Percentiles rank a stretch among this genome's conserved stretches.
Conservation (phyloP, 1,284 basidiomycete species). For the Phylloboletellus chloephorus region DNA sequence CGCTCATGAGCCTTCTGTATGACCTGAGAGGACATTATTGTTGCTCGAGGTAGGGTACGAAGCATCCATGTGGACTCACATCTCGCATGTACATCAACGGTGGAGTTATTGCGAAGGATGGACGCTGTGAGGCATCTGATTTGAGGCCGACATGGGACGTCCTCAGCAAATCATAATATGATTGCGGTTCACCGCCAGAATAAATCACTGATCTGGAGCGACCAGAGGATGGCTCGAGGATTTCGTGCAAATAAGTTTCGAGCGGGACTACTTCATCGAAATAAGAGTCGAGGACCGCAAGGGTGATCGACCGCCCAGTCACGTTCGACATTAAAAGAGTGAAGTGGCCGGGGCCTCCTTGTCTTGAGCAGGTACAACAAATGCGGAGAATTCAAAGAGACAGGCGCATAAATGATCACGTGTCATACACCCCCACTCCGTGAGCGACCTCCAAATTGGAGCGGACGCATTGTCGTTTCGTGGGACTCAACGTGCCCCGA, state of each 20-base stretch:
- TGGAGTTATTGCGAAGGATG: slow-evolving; percentile 29
- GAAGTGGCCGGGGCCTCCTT: not conserved
- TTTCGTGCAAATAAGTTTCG: slow-evolving; percentile 39
- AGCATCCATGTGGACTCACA: slow-evolving; percentile 32
- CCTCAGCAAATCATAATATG: slow-evolving; percentile 40
- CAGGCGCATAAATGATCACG: too few species aligned
- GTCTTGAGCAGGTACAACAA: not conserved
- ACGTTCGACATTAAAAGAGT: slow-evolving; percentile 7
- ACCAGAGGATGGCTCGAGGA: slow-evolving; percentile 22
- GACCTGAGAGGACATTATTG: slow-evolving; percentile 36
- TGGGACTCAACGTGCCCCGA: too few species aligned
- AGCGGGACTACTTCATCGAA: slow-evolving; percentile 38
- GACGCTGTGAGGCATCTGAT: slow-evolving; percentile 10
- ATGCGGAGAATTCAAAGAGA: not conserved
- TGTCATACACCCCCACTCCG: too few species aligned
- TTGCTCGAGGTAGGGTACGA: not conserved
- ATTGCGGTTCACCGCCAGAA: slow-evolving; percentile 31
- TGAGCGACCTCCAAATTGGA: too few species aligned
- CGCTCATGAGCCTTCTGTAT: slow-evolving; percentile 54
- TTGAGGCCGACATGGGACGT: slow-evolving; percentile 42
- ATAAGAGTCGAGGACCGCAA: slow-evolving; percentile 32
- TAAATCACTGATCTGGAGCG: too few species aligned
- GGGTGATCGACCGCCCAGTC: slow-evolving; percentile 11
- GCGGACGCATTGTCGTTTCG: too few species aligned
- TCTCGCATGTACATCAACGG: slow-evolving; percentile 52